Evolutionary conservation across 805 yeast genomes (phyloP).

Genomic region (Helenozyma baotianmanensis): DNA sequence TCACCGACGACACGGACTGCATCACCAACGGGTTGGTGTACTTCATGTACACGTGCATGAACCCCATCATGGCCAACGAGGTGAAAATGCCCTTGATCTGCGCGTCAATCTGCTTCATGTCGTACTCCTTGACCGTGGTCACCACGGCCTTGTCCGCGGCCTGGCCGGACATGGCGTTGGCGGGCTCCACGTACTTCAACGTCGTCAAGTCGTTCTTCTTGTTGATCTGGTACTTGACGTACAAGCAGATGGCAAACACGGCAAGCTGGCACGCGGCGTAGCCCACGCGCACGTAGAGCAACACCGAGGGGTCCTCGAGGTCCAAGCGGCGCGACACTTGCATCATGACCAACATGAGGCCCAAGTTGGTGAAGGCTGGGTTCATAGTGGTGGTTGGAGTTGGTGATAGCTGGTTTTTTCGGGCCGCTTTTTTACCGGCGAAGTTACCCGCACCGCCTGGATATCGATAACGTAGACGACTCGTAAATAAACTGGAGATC

Average conservation of each 20-base stretch:
- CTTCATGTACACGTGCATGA: conserved; percentile 97
- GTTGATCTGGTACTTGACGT: conserved; percentile 55
- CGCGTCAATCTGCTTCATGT: conserved; percentile 75
- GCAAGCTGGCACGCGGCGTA: conserved; percentile 64
- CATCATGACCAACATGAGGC: conserved; percentile 93
- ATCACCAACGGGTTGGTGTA: conserved; percentile 95
- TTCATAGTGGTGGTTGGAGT: conserved; percentile 48
- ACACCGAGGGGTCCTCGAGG: conserved; percentile 74
- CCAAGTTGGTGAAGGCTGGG: conserved; percentile 82
- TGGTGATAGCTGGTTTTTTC: conserved; percentile 2
- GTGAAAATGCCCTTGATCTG: conserved; percentile 82
- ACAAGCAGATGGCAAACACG: conserved; percentile 63
- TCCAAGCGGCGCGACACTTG: conserved; percentile 86
- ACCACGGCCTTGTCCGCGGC: conserved; percentile 71
- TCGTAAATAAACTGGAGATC: no score
- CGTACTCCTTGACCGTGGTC: conserved; percentile 93
- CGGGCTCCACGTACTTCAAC: conserved; percentile 83
- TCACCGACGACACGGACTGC: conserved; percentile 89
- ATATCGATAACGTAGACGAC: no score
- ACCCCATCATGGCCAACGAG: conserved; percentile 92
- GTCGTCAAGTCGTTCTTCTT: conserved; percentile 87
- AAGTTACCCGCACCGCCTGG: no score
- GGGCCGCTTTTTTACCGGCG: not conserved
- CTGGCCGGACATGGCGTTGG: conserved; percentile 73
- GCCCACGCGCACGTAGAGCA: conserved; percentile 69